Base-by-base conservation (phyloP, 495 filamentous ascomycete genomes). In the Penicillium pulvis region DNA sequence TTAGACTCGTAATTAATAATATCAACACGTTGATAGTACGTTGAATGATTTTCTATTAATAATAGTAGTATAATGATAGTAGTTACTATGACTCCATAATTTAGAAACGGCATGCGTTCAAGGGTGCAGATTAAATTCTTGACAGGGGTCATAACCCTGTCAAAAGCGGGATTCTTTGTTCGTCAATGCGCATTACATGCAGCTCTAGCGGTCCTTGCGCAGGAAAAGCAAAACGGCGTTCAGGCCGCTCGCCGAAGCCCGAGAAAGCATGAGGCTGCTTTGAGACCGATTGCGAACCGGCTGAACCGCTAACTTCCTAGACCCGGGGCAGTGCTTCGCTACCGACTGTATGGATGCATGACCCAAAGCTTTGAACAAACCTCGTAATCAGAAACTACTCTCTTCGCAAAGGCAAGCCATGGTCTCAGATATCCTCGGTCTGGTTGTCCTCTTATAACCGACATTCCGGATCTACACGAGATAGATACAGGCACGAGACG, bases 161-260 rank as follows among this genome's bases (percentile, higher is more conserved):
- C 20, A 23, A 23, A 23, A 23, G 20, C 20, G 20, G n/a, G 16
- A 31, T 24, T n/a, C n/a, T 36, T 36, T 24, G 17, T 17, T 47
- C 31, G 59, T 62, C 62, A 60, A 26, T 58, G 62, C 62, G 62
- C 55, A 56, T 61, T 48, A 42, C 55, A 58, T 62, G 56, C 62
- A 62, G 57, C 51, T 51, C 45, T 35, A 52, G 56, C 47, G 56
- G 62, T 55, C 59, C 59, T 56, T 51, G 62, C 62, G 62, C 36
- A 23, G 35, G 28, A 36, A 50, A 33, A 14, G 30, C 52, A 28
- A 55, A 41, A 41, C 23, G 19, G 19, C 17, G 59, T 36, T 57
- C 59, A 54, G 59, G 50, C 59, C 46, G 5, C 46, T 49, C 16
- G 24, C 26, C 46, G 46, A 49, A 49, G 19, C 39, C 35, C 35